Conservation (phyloP, 2,329 filamentous ascomycete genomes). For the Monosporascus sp. region DNA sequence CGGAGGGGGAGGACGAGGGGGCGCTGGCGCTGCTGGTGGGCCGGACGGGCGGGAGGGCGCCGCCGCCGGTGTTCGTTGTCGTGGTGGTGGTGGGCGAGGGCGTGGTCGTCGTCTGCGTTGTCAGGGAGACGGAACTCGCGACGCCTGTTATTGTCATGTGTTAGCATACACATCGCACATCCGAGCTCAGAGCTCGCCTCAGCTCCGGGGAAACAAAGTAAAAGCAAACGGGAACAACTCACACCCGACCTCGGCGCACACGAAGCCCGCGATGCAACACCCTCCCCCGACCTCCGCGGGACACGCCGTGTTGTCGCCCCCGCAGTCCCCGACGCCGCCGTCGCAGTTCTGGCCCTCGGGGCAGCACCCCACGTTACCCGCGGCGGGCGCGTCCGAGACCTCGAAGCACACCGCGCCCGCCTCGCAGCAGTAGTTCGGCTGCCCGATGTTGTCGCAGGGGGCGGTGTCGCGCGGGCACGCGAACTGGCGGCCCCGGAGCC, state of each 20-base stretch:
- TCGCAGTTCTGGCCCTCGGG: slow-evolving; percentile 59
- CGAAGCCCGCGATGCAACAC: slow-evolving; percentile 69
- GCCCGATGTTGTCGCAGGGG: slow-evolving; percentile 58
- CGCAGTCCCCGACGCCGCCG: slow-evolving; percentile 58
- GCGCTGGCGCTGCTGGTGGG: slow-evolving; percentile 30
- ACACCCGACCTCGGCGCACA: slow-evolving; percentile 68
- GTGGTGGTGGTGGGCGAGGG: slow-evolving; percentile 36
- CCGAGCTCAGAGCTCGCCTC: neutral
- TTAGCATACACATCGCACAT: neutral
- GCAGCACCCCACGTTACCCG: slow-evolving; percentile 72
- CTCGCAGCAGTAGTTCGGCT: slow-evolving; percentile 68
- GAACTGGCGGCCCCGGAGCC: slow-evolving; percentile 54
- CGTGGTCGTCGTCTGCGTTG: slow-evolving; percentile 33
- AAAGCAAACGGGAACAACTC: slow-evolving; percentile 28
- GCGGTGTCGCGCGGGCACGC: slow-evolving; percentile 62
- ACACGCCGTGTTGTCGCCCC: slow-evolving; percentile 58
- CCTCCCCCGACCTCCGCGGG: slow-evolving; percentile 62
- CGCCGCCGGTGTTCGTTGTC: slow-evolving; percentile 30
- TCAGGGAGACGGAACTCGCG: slow-evolving; percentile 24
- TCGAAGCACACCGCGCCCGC: slow-evolving; percentile 60
- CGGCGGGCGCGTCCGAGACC: slow-evolving; percentile 51
- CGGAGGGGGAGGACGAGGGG: too few species aligned
- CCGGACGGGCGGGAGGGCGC: slow-evolving; percentile 29
- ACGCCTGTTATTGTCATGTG: slow-evolving; percentile 24
- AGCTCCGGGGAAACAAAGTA: slow-evolving; percentile 5